Conservation (phyloP, 768 basidiomycete species). For the Boletus huronensis region DNA sequence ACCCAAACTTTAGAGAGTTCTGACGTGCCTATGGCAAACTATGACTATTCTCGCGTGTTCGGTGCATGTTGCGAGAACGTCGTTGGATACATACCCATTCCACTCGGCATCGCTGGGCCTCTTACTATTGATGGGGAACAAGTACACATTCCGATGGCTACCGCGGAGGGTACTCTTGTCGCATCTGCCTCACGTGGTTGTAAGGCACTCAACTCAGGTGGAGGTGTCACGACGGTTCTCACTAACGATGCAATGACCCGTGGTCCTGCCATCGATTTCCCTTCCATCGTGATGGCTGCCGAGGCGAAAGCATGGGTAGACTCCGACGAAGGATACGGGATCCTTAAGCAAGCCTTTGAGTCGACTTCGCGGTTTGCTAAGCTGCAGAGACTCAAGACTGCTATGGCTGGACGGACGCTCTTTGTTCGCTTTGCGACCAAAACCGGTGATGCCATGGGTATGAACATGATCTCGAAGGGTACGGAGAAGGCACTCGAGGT, state of each 20-base stretch:
- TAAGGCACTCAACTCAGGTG: conserved; percentile 95
- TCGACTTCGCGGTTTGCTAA: conserved; percentile 91
- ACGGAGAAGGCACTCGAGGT: conserved; percentile 91
- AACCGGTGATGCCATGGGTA: conserved; percentile 99
- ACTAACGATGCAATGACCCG: conserved; percentile 96
- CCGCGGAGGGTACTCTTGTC: conserved; percentile 98
- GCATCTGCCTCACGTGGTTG: conserved; percentile 97
- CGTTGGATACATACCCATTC: conserved; percentile 93
- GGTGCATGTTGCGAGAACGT: conserved; percentile 99
- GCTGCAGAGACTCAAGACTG: conserved; percentile 80
- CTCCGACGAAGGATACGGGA: conserved; percentile 70
- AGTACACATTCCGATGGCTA: conserved; percentile 97
- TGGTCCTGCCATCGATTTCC: conserved; percentile 98
- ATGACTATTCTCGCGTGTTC: conserved; percentile 91
- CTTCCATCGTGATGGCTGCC: conserved; percentile 72
- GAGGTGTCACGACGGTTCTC: conserved; percentile 92
- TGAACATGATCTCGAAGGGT: conserved; percentile 99
- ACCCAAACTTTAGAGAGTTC: conserved; percentile 84
- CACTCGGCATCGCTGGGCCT: conserved; percentile 95
- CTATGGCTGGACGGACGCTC: conserved; percentile 88
- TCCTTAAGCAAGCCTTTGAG: conserved; percentile 85
- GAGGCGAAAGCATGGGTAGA: conserved; percentile 87
- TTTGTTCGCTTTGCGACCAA: conserved; percentile 91
- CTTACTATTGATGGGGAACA: conserved; percentile 82
- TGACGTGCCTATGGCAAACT: conserved; percentile 76